Evolutionary conservation across 2,329 filamentous ascomycete genomes (phyloP).

Genomic region (Nigrospora sphaerica): DNA sequence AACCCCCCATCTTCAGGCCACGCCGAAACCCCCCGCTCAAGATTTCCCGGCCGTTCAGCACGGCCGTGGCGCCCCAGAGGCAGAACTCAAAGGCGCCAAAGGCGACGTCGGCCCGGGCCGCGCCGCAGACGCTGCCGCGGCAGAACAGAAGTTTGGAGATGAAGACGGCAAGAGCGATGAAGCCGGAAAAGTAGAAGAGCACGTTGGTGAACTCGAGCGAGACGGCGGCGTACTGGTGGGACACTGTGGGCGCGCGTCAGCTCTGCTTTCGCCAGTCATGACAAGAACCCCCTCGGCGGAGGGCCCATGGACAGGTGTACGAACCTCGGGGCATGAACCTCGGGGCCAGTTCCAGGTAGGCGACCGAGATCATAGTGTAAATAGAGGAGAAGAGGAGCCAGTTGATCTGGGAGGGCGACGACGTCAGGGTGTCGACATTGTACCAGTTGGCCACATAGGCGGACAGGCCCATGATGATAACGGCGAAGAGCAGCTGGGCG

Average conservation of each 20-base stretch:
- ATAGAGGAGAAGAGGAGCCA: slow-evolving; percentile 49
- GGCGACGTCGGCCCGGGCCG: slow-evolving; percentile 46
- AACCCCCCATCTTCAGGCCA: slow-evolving; percentile 16
- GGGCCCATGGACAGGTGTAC: slow-evolving; percentile 4
- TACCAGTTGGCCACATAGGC: slow-evolving; percentile 36
- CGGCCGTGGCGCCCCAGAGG: slow-evolving; percentile 43
- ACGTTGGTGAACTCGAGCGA: slow-evolving; percentile 43
- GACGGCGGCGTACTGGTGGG: slow-evolving; percentile 41
- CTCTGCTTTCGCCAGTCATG: not conserved
- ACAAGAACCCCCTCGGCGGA: not conserved
- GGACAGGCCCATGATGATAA: slow-evolving; percentile 40
- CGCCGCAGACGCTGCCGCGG: slow-evolving; percentile 47
- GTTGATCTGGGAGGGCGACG: slow-evolving; percentile 49
- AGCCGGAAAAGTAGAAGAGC: slow-evolving; percentile 52
- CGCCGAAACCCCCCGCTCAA: slow-evolving; percentile 32
- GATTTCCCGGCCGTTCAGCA: slow-evolving; percentile 37
- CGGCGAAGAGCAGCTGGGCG: slow-evolving; percentile 35
- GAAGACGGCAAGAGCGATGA: slow-evolving; percentile 51
- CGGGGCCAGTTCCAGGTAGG: slow-evolving; percentile 44
- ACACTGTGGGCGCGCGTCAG: slow-evolving; percentile 18
- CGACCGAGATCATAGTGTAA: slow-evolving; percentile 46
- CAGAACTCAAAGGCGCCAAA: slow-evolving; percentile 47
- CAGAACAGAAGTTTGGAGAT: slow-evolving; percentile 49
- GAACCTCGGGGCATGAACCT: slow-evolving; percentile 35
- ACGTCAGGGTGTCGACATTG: slow-evolving; percentile 42